Evolutionary conservation across 2,329 filamentous ascomycete genomes (phyloP).

Genomic region (Aspergillus brunneoviolaceus): DNA sequence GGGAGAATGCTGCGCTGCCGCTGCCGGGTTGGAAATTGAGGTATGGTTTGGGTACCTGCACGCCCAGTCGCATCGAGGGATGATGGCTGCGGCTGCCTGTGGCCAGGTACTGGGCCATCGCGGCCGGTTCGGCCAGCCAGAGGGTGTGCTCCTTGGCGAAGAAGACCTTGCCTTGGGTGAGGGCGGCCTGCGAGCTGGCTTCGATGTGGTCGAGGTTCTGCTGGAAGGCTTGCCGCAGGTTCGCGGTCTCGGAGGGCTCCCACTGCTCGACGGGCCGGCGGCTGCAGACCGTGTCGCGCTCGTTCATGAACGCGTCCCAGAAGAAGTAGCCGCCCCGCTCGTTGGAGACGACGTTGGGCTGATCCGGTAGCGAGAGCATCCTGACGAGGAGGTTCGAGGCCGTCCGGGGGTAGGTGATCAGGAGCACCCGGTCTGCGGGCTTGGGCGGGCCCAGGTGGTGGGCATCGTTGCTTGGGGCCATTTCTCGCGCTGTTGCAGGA

Average conservation of each 20-base stretch:
- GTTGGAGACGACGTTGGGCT: conserved; percentile 3
- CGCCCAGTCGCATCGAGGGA: neutral
- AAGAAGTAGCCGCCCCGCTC: neutral
- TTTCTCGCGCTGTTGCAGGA: neutral
- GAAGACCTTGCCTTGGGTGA: neutral
- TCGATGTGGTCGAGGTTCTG: neutral
- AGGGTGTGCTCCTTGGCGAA: conserved; percentile 1
- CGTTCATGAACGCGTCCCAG: neutral
- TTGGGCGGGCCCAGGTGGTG: neutral
- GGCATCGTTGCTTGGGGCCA: neutral
- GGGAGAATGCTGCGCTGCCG: no score
- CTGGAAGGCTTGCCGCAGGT: neutral
- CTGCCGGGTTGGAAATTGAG: neutral
- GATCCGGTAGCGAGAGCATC: conserved; percentile 6
- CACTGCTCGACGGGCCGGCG: neutral
- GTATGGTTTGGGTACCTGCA: neutral
- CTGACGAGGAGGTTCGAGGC: conserved; percentile 11
- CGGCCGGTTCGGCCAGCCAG: neutral
- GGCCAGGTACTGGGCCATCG: neutral
- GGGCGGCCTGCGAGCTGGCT: neutral
- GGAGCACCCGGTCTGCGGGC: neutral
- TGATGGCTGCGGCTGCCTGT: neutral
- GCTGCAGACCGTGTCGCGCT: neutral
- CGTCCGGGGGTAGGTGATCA: conserved; percentile 11
- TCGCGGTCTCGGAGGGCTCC: neutral